A percentile compares a stretch with the other conserved stretches of the same genome.
Evolutionary conservation across 805 yeast species (phyloP).

Genomic region (Pichia pseudocactophila): DNA sequence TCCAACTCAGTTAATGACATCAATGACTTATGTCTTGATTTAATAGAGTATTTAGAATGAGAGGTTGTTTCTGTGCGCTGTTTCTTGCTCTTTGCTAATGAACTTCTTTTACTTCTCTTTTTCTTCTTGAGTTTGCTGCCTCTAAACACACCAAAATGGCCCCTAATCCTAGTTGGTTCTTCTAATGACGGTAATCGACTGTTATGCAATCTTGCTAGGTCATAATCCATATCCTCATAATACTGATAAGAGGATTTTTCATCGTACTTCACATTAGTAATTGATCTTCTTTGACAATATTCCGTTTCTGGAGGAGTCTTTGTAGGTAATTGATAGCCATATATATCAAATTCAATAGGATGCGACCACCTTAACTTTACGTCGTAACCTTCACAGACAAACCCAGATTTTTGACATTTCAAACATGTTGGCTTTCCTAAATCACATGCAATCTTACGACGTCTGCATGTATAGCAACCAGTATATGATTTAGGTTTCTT

Average conservation of each 20-base stretch:
- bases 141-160: constrained; percentile 80
- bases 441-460: constrained; percentile 77
- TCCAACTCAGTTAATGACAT: not conserved
- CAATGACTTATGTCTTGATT: too few relatives aligned
- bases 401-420: constrained; percentile 59
- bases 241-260: constrained; percentile 47
- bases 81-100: too few relatives aligned
- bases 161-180: constrained; percentile 30
- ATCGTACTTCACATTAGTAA: constrained; percentile 69
- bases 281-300: constrained; percentile 58
- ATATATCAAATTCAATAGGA: constrained; percentile 42
- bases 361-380: constrained; percentile 73
- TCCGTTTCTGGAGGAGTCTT: constrained; percentile 32
- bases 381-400: constrained; percentile 75
- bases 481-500: constrained; percentile 64
- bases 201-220: constrained; percentile 48
- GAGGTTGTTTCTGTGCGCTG: not conserved
- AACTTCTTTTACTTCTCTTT: constrained; percentile 6
- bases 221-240: constrained; percentile 79
- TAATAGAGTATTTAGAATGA: too few relatives aligned
- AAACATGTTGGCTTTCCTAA: constrained; percentile 57
- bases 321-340: constrained; percentile 33
- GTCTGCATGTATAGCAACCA: constrained; percentile 84
- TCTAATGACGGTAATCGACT: constrained; percentile 31
- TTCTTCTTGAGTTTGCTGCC: constrained; percentile 26